Percentiles rank a stretch among this genome's conserved stretches.
Conservation (phyloP, 2,329 filamentous ascomycete species). For the Phyllosticta citribraziliensis region DNA sequence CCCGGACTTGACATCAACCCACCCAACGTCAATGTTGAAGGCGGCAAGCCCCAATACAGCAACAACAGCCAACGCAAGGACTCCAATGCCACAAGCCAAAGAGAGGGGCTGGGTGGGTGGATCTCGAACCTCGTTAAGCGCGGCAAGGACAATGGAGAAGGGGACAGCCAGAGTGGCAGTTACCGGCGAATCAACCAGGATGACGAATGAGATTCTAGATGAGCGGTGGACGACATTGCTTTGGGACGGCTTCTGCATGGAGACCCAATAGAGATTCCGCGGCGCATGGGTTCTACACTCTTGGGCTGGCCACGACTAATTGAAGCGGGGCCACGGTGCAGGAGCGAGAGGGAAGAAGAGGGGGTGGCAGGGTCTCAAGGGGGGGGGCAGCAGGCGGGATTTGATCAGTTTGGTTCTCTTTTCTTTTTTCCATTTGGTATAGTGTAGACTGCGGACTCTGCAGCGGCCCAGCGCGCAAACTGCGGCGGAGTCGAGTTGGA, state of each 20-base stretch:
- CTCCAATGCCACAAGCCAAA: constrained; percentile 17
- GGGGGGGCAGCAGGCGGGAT: neutral
- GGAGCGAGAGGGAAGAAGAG: neutral
- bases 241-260: neutral
- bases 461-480: neutral
- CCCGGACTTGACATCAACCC: constrained; percentile 76
- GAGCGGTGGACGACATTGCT: neutral
- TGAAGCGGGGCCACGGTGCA: neutral
- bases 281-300: neutral
- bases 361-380: too few relatives aligned
- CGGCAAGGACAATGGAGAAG: constrained; percentile 36
- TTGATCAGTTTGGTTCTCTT: neutral
- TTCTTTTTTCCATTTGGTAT: neutral
- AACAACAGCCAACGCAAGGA: constrained; percentile 16
- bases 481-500: neutral
- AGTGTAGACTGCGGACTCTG: neutral
- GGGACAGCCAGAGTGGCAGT: constrained; percentile 32
- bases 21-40: constrained; percentile 48
- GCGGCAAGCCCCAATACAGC: constrained; percentile 39
- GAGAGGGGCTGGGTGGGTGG: constrained; percentile 58
- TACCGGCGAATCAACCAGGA: constrained; percentile 39
- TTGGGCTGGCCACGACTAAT: neutral
- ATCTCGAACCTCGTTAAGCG: constrained; percentile 56
- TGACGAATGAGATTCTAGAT: constrained; percentile 15
- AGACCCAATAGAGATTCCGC: neutral